Percentiles rank a stretch among this genome's conserved stretches.
Conservation (phyloP, 129 eudicot genomes). For the Arctium lappa region DNA sequence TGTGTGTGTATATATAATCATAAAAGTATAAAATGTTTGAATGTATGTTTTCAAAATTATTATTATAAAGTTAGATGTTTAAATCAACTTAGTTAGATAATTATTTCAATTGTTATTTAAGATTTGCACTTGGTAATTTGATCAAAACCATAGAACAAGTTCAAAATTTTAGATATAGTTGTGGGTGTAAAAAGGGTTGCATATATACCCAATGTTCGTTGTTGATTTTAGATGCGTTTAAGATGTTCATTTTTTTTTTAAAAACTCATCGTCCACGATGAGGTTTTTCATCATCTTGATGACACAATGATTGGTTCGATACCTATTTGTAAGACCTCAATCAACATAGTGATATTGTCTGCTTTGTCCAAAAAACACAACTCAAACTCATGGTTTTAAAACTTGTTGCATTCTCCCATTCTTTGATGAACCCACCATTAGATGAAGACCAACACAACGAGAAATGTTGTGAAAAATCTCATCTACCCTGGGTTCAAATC, state of each 20-base stretch:
- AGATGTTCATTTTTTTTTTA: too few species aligned
- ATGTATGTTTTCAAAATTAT: background rate
- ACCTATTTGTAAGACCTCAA: too few species aligned
- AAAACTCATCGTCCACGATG: too few species aligned
- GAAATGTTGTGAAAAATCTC: too few species aligned
- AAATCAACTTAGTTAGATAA: background rate
- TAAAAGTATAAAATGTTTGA: too few species aligned
- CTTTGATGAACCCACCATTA: background rate
- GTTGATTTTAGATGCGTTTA: background rate
- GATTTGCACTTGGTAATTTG: background rate
- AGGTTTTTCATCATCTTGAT: background rate
- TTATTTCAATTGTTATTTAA: background rate
- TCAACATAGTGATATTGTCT: background rate
- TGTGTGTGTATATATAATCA: too few species aligned
- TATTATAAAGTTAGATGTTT: background rate
- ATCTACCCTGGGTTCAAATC: too few species aligned
- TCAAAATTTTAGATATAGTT: background rate
- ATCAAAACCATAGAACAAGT: background rate
- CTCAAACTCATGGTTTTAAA: background rate
- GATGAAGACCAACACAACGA: too few species aligned
- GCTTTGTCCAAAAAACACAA: background rate
- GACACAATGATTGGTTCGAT: background rate
- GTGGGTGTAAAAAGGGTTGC: background rate
- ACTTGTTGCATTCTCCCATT: background rate
- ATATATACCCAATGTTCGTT: background rate